A percentile compares a stretch with the other conserved stretches of the same genome.
Evolutionary conservation across 2,329 filamentous ascomycete genomes (phyloP).

Genomic region (Tolypocladium nubicola): DNA sequence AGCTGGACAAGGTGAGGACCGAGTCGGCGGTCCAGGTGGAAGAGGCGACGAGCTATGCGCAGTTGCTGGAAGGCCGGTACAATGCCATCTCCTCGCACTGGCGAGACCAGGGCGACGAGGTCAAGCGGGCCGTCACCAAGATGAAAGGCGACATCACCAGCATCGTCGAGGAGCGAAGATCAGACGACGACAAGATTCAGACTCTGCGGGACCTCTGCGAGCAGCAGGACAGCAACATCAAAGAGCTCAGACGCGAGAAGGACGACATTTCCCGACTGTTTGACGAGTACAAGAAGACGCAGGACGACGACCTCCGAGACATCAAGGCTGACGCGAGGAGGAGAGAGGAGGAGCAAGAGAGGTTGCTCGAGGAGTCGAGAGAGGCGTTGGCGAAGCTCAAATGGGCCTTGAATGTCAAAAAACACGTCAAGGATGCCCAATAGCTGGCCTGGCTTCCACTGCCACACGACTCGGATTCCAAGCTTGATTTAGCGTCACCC

Average conservation of each 20-base stretch:
- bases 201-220: constrained; percentile 60
- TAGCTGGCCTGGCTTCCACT: constrained; percentile 16
- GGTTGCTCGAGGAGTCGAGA: constrained; percentile 45
- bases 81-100: constrained; percentile 56
- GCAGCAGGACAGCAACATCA: constrained; percentile 61
- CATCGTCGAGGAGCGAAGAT: constrained; percentile 43
- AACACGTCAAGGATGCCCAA: constrained; percentile 45
- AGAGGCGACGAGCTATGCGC: constrained; percentile 52
- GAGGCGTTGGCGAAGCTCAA: constrained; percentile 56
- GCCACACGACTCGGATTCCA: background rate
- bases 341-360: constrained; percentile 51
- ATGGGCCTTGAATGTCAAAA: constrained; percentile 62
- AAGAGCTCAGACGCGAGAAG: constrained; percentile 49
- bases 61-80: constrained; percentile 60
- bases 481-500: background rate
- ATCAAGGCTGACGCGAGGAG: constrained; percentile 47
- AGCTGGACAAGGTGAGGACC: constrained; percentile 50
- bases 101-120: constrained; percentile 54
- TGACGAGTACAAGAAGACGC: constrained; percentile 52
- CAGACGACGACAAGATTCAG: constrained; percentile 52
- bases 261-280: constrained; percentile 49
- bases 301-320: constrained; percentile 47
- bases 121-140: constrained; percentile 38
- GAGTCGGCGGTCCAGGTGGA: constrained; percentile 55
- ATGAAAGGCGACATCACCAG: constrained; percentile 43